Base-by-base conservation (phyloP, 2,329 filamentous ascomycete genomes). In the Didymella segeticola region DNA sequence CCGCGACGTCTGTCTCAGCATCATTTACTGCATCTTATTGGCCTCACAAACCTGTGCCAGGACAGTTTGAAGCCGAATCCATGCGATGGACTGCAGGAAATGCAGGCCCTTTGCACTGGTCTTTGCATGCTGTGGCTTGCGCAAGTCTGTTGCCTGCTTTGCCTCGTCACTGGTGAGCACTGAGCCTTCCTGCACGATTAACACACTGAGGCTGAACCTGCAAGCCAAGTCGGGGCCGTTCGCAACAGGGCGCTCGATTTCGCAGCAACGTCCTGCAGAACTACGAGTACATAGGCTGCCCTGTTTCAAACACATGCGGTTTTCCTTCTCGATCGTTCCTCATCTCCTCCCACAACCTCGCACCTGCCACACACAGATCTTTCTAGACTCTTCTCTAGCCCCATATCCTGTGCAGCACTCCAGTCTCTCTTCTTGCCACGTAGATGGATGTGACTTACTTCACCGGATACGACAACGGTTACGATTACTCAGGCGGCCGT, bases 121-220 rank as follows among this genome's bases (percentile, higher is more conserved):
- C 9, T 37, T 36, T 20, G 31, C 30, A 10, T 12, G 47, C 25
- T 7, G 43, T 53, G 36, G 43, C 42, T 27, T 56, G 33, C 39
- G 51, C 57, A 47, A 63, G 55, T 49, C 52, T 17, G 51, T 63
- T 64, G 63, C 61, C 63, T 66, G 37, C 20, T 65, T 60, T 63
- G 59, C 59, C 61, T 63, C 25, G 5, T 26, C 25, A 10, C 25
- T 23, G 17, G n/a, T 29, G 20, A 19, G 12, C 25, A 14, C 23
- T 6, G 33, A 52, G 53, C 50, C 56, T 51, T 50, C 49, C 54
- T 42, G 46, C 43, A 42, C 41, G 30, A 55, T 51, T 33, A 41
- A 55, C 43, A 42, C 48, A 41, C 27, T 47, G 36, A 56, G 49
- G 53, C 51, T 58, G 37, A 58, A 19, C 19, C 53, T 50, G 51